Conservation (phyloP, 148 eudicot species). For the Gaultheria prostrata region DNA sequence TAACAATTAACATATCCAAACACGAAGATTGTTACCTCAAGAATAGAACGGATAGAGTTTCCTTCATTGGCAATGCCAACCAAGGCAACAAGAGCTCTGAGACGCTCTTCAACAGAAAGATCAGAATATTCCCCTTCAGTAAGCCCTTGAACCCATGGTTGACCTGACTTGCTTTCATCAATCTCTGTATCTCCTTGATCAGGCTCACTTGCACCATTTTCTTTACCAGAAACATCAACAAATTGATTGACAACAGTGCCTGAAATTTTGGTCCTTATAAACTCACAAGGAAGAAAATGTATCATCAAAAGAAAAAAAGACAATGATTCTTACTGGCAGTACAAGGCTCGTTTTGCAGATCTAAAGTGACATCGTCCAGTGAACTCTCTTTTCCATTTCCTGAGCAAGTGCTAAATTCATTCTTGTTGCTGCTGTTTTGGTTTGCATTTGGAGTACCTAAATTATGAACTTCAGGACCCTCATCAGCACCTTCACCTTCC, state of each 20-base stretch:
- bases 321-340: conserved; percentile 25
- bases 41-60: conserved; percentile 44
- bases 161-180: conserved; percentile 52
- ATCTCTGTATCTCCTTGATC: conserved; percentile 44
- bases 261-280: conserved; percentile 3
- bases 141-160: conserved; percentile 62
- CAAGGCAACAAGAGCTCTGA: conserved; percentile 51
- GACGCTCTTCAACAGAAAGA: conserved; percentile 54
- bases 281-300: not conserved
- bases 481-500: conserved; percentile 54
- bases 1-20: not conserved
- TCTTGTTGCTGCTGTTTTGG: conserved; percentile 19
- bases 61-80: conserved; percentile 60
- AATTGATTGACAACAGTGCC: conserved; percentile 19
- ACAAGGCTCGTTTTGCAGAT: conserved; percentile 21
- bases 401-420: conserved; percentile 26
- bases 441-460: conserved; percentile 36
- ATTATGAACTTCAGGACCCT: conserved; percentile 47
- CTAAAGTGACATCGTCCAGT: conserved; percentile 12
- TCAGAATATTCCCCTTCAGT: conserved; percentile 63
- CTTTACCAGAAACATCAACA: conserved; percentile 21
- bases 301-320: not conserved
- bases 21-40: conserved; percentile 39
- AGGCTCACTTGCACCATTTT: conserved; percentile 15
- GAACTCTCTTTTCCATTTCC: conserved; percentile 29